A percentile compares a stretch with the other conserved stretches of the same genome.
Evolutionary conservation across 1,284 basidiomycete species (phyloP).

Genomic region (Vanrija sp.): DNA sequence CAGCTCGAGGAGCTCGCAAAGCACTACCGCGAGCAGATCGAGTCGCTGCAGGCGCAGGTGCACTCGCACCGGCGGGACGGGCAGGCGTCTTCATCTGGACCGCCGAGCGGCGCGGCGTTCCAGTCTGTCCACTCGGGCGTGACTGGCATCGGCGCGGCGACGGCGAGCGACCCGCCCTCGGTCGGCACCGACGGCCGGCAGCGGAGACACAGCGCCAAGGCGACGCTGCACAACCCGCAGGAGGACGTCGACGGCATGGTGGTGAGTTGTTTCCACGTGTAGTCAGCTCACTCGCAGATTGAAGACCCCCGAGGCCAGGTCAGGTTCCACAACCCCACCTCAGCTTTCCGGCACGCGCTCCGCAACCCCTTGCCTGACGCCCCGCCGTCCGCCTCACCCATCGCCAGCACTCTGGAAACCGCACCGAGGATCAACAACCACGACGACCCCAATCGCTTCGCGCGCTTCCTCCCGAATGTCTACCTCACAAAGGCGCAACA

Average conservation of each 20-base stretch:
- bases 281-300: conserved; percentile 9
- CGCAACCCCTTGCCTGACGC: conserved; percentile 17
- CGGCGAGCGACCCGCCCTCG: too few species aligned
- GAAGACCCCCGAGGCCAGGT: conserved; percentile 14
- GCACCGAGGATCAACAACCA: too few species aligned
- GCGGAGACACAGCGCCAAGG: not conserved
- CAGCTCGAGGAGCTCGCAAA: conserved; percentile 21
- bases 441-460: conserved; percentile 3
- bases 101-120: too few species aligned
- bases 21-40: too few species aligned
- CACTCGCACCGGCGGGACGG: not conserved
- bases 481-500: conserved; percentile 23
- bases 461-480: conserved; percentile 12
- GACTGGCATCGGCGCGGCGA: too few species aligned
- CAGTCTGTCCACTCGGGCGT: too few species aligned
- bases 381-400: not conserved
- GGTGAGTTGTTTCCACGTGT: not conserved
- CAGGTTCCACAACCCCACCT: conserved; percentile 15
- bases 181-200: too few species aligned
- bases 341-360: conserved; percentile 13
- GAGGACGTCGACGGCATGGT: too few species aligned
- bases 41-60: conserved; percentile 4
- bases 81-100: too few species aligned
- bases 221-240: not conserved
- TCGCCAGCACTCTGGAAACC: too few species aligned